A percentile compares a stretch with the other conserved stretches of the same genome.
These are phyloP conservation scores for Acacia pycnantha DNA, from an alignment of 331 rosid species.

Conservation along the genomic window DNA sequence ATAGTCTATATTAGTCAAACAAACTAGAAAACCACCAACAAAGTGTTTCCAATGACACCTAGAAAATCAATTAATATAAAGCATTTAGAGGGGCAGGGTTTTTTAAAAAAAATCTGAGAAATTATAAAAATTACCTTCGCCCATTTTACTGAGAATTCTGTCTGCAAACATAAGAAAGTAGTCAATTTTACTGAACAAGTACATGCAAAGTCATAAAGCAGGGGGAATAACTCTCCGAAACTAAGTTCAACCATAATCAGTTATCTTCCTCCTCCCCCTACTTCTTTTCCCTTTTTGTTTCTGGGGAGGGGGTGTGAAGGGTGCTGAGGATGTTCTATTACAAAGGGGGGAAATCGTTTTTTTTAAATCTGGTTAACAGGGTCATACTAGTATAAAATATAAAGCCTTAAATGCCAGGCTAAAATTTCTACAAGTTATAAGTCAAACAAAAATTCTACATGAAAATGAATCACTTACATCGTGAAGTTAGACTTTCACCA, in stretches of 20 bases:
- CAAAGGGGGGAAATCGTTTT: background rate
- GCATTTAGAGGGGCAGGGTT: conserved; percentile 10
- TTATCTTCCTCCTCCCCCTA: background rate
- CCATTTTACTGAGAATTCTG: conserved; percentile 76
- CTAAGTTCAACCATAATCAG: background rate
- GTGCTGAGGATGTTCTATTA: background rate
- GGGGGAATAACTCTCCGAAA: background rate
- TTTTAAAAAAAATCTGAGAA: background rate
- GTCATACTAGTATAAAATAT: background rate
- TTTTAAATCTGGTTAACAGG: background rate
- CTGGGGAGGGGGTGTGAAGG: background rate
- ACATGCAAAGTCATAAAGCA: background rate
- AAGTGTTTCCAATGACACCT: background rate
- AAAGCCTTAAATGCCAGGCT: background rate
- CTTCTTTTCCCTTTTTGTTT: background rate
- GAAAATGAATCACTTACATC: conserved; percentile 48
- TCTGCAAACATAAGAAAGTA: conserved; percentile 50
- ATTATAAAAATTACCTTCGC: conserved; percentile 61
- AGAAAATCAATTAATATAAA: background rate
- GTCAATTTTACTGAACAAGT: conserved; percentile 21
- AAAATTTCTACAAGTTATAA: background rate
- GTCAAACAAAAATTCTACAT: background rate
- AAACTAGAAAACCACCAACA: background rate
- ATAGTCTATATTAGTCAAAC: background rate
- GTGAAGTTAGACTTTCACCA: conserved; percentile 73